These are phyloP conservation scores for Trametopsis cervina DNA, from an alignment of 768 basidiomycete species.

Conservation along the genomic window DNA sequence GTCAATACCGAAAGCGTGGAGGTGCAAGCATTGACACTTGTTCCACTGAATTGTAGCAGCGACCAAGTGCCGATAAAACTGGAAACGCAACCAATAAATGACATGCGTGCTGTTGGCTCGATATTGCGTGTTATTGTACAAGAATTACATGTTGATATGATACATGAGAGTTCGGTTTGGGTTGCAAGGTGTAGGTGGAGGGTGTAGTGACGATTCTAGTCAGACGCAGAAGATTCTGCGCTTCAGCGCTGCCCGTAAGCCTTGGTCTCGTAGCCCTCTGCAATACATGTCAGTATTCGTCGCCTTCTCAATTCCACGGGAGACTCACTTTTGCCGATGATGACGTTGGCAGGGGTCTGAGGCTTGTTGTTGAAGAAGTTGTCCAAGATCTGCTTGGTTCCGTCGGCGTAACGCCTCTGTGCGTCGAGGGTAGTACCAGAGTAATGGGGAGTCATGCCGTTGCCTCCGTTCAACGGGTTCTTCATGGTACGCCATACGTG, in stretches of 20 bases:
- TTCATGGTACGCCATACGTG: constrained; percentile 82
- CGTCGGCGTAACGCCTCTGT: constrained; percentile 77
- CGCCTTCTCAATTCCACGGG: not conserved
- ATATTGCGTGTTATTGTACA: too few relatives aligned
- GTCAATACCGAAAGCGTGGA: too few relatives aligned
- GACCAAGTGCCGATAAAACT: too few relatives aligned
- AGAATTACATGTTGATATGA: too few relatives aligned
- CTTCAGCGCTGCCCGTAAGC: constrained; percentile 11
- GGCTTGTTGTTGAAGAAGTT: constrained; percentile 57
- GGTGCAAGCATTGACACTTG: too few relatives aligned
- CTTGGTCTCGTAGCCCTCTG: constrained; percentile 13
- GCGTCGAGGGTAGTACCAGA: constrained; percentile 88
- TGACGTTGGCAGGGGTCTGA: constrained; percentile 78
- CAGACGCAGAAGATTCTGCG: too few relatives aligned
- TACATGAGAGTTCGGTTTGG: too few relatives aligned
- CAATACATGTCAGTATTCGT: not conserved
- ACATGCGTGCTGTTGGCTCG: too few relatives aligned
- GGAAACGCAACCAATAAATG: too few relatives aligned
- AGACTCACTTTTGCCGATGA: constrained; percentile 57
- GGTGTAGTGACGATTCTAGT: too few relatives aligned
- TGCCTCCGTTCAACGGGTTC: constrained; percentile 77
- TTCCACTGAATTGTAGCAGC: too few relatives aligned
- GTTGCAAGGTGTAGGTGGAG: too few relatives aligned
- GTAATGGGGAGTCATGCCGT: constrained; percentile 87
- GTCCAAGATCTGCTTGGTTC: constrained; percentile 61